Conservation (phyloP, 352 stramenopile species). For the Blastocystis sp. region DNA sequence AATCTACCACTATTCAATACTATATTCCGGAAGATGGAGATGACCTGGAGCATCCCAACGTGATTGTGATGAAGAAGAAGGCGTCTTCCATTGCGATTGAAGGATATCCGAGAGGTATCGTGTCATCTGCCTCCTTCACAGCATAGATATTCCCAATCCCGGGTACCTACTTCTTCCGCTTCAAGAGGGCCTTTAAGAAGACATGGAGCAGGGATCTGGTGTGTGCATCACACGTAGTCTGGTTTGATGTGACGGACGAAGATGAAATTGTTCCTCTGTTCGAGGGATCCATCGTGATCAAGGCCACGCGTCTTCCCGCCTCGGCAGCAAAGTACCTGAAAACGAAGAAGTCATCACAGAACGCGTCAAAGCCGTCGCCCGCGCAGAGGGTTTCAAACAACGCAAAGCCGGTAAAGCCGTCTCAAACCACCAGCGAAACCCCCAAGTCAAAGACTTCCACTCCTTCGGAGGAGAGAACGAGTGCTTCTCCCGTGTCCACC, state of each 20-base stretch:
- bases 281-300: conserved; percentile 69
- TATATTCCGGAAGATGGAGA: conserved; percentile 72
- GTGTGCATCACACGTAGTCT: conserved; percentile 62
- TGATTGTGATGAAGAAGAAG: conserved; percentile 68
- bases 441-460: not conserved
- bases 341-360: not conserved
- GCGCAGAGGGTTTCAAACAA: not conserved
- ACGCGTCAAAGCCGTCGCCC: not conserved
- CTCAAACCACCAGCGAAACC: not conserved
- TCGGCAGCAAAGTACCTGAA: conserved; percentile 17
- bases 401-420: not conserved
- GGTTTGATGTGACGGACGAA: conserved; percentile 69
- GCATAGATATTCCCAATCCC: conserved; percentile 69
- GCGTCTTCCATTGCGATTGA: conserved; percentile 17
- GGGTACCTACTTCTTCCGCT: conserved; percentile 71
- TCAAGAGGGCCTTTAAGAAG: conserved; percentile 72
- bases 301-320: conserved; percentile 65
- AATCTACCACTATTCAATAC: conserved; percentile 68
- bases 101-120: conserved; percentile 58
- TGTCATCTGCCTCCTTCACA: conserved; percentile 4
- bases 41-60: conserved; percentile 71
- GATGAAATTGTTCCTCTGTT: conserved; percentile 69
- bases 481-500: not conserved
- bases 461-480: not conserved
- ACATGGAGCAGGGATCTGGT: conserved; percentile 45